Evolutionary conservation across 352 stramenopile genomes (phyloP), one percentile per base, ranked within the genome.

Genomic region (Pythium dissotocum): DNA sequence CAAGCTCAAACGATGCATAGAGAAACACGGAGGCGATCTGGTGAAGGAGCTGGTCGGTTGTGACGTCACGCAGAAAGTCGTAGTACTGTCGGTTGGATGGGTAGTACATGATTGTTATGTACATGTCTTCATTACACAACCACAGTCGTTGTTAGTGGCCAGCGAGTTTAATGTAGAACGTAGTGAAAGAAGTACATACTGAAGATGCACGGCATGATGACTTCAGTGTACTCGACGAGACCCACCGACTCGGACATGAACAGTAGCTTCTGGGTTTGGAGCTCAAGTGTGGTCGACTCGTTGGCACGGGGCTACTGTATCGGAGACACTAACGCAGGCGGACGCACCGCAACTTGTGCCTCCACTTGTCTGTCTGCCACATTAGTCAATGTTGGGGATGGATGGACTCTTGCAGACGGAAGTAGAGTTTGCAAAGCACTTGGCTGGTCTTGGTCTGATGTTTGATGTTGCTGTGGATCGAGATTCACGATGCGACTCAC

Each of bases 191-290:
- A 21, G 28, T 42, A 58, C 61, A 49, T 54, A 60, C 61, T 58
- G 30, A 79, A 71, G 13, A 78, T 69, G 2, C 72, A 55, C 5
- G 59, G 59, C 59, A 82, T 69, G 28, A 82, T 61, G 14, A 66
- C 57, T 24, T 82, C 73, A 36, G 77, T 62, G 40, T 78, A 80
- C n/a, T 77, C 70, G 13, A 71, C 63, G 28, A 77, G 62, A 1
- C 70, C 58, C 1, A 73, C 38, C 28, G 67, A 81, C 46, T 83
- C 74, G 12, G 64, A 64, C 1, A 66, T 65, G 52, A 75, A 81
- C 13, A 79, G 59, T 14, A 73, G 26, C 24, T 53, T 54, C 24
- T 71, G 62, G 1, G 63, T 63, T 2, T 69, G 26, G 13, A 9
- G 12, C 36, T 62, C 5, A 61, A 4, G 21, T 38, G n/a, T 32